Evolutionary conservation across 768 basidiomycete species (phyloP).

Genomic region (Hemileccinum impolitum): DNA sequence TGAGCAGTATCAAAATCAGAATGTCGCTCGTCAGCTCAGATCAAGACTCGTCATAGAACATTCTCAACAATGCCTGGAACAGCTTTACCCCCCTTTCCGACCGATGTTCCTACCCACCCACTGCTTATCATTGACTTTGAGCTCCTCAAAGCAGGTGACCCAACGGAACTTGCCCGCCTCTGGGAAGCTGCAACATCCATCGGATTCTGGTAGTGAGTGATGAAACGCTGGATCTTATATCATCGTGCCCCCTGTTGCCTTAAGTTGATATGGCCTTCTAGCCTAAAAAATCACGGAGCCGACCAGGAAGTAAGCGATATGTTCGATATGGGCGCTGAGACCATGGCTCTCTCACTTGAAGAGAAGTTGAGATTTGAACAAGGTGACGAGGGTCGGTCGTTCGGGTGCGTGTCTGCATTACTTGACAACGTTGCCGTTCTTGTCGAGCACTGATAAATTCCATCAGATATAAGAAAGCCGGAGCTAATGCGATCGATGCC

Average conservation of each 20-base stretch:
- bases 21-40: no score
- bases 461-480: constrained; percentile 55
- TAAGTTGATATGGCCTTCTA: constrained; percentile 8
- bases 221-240: no score
- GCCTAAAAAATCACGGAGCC: constrained; percentile 43
- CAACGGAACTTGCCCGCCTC: constrained; percentile 38
- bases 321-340: constrained; percentile 42
- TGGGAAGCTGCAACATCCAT: constrained; percentile 47
- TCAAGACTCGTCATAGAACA: no score
- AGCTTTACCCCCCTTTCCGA: constrained; percentile 41
- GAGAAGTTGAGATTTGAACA: constrained; percentile 45
- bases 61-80: constrained; percentile 31
- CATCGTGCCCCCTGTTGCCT: no score
- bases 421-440: neutral
- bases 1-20: no score
- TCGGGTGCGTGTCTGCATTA: constrained; percentile 26
- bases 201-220: constrained; percentile 54
- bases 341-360: constrained; percentile 38
- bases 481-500: constrained; percentile 60
- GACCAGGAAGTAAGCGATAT: constrained; percentile 35
- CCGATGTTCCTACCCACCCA: constrained; percentile 41
- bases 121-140: constrained; percentile 45
- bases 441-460: neutral
- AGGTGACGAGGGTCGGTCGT: constrained; percentile 39
- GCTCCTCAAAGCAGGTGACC: constrained; percentile 34